Evolutionary conservation across 2,329 filamentous ascomycete species (phyloP).

Genomic region (Penicillium janthinellum): DNA sequence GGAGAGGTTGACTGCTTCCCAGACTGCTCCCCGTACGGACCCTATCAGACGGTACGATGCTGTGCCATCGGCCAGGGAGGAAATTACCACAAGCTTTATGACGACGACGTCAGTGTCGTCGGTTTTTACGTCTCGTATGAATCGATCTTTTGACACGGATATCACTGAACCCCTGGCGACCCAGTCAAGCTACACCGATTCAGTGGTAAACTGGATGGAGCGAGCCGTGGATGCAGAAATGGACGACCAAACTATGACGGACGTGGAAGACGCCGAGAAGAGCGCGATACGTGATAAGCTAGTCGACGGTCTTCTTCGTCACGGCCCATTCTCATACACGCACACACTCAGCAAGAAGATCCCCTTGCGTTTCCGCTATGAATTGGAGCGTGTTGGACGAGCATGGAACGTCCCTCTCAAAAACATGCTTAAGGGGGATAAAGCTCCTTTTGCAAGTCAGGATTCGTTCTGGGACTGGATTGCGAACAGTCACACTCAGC

Average conservation of each 20-base stretch:
- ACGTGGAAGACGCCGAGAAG: conserved; percentile 3
- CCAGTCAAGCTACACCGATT: conserved; percentile 32
- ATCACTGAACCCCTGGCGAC: conserved; percentile 30
- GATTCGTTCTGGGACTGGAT: conserved; percentile 41
- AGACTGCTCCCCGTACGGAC: neutral
- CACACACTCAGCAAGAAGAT: conserved; percentile 30
- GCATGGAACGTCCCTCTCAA: conserved; percentile 32
- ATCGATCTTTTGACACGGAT: conserved; percentile 33
- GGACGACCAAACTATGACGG: neutral
- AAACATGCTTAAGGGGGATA: conserved; percentile 32
- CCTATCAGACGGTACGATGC: conserved; percentile 21
- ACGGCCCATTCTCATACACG: conserved; percentile 41
- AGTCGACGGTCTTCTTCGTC: conserved; percentile 31
- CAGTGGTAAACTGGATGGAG: conserved; percentile 24
- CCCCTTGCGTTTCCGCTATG: conserved; percentile 41
- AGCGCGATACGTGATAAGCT: conserved; percentile 25
- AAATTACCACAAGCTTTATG: conserved; percentile 26
- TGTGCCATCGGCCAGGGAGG: conserved; percentile 11
- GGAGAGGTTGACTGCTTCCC: conserved; percentile 21
- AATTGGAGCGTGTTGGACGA: conserved; percentile 39
- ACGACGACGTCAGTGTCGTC: conserved; percentile 23
- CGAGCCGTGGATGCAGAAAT: conserved; percentile 12
- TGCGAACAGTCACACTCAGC: conserved; percentile 24
- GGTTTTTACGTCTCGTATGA: conserved; percentile 19
- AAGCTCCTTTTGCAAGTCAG: conserved; percentile 27